Evolutionary conservation across 495 filamentous ascomycete genomes (phyloP), one percentile per base, ranked within the genome.

Genomic region (Aspergillus affinis): DNA sequence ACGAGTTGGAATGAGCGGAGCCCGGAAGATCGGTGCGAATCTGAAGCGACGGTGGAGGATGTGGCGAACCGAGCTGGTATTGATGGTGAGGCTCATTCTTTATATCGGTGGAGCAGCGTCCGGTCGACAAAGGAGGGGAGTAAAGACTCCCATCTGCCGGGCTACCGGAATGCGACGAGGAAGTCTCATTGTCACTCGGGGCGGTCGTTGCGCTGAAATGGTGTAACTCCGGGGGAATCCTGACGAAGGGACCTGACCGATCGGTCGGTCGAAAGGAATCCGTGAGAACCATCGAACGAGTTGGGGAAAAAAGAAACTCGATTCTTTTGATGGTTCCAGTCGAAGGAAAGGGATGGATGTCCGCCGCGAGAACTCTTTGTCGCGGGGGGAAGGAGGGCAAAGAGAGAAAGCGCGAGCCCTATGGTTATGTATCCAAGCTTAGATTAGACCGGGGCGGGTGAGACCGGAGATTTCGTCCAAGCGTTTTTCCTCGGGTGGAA

Each of bases 1-100:
- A 54, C 21, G 75, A 66, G 26, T 70, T 74, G 54, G 68, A 58
- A 0, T 72, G 71, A 18, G 62, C 63, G 29, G 55, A 19, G 50
- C 45, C 69, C 23, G 69, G 48, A 13, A 80, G 51, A 57, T 80
- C 77, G 58, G 77, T 80, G 17, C 75, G 71, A 55, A 80, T 74
- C 44, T 80, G 74, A 8, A 80, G 67, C 13, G 75, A 69, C 3
- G 77, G 77, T 19, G 74, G 59, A 41, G 66, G 67, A 0, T 60
- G 56, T 10, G 58, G 29, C 19, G 53, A 51, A 44, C 23, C 23
- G 4, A 55, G 54, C 29, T 55, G 45, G 12, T 48, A 45, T 36
- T 64, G 57, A 19, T 52, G 20, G 6, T 58, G 55, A 55, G 55
- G 48, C 49, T 61, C 61, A 23, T 68, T 57, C 32, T 57, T 57